Base-by-base conservation (phyloP, 2,329 filamentous ascomycete genomes). In the Penicillium sp. region DNA sequence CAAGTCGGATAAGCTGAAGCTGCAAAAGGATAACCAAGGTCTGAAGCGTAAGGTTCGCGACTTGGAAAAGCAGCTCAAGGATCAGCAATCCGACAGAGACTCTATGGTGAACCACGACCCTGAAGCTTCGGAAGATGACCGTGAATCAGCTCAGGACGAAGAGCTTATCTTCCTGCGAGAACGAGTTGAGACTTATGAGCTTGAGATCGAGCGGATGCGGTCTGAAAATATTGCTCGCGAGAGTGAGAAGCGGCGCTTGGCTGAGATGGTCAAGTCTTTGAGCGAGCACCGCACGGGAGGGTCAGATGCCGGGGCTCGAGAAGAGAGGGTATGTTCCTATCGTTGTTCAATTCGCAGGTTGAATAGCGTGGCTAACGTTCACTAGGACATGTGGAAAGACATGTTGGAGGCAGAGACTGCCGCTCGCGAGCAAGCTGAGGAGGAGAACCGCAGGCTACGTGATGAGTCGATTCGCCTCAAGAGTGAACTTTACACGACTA, bases 381-480 rank as follows among this genome's bases (percentile, higher is more conserved):
- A 65, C 60, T 65, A 90, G 72, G 92, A 96, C 62, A 94, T 97
- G 75, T 96, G 92, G 89, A 96, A 96, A 74, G 94, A 97, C 68
- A 85, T 98, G 61, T 84, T 97, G 27, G 92, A 97, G 71, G 91
- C 95, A 64, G 95, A 99, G 75, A 95, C 91, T 2, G 89, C 89
- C 3, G 87, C 92, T 33, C 87, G 94, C 58, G 94, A 97, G 75
- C 91, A 96, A 75, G 87, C 90, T 0, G 93, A 98, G 66, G 91
- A 96, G 43, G 93, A 98, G 65, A 93, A 93, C 66, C 88, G 88
- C 64, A 87, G 84, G 67, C 83, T 98, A 16, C 87, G 91, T 6
- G 92, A 96, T 57, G 94, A 99, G 70, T 79, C 96, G 3, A 89
- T 91, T 69, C 87, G 89, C 27, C 75, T 96, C 43, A 81, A 78